These are phyloP conservation scores for Aotearoamyces nothofagi DNA, from an alignment of 2,329 filamentous ascomycete species.

Conservation along the genomic window DNA sequence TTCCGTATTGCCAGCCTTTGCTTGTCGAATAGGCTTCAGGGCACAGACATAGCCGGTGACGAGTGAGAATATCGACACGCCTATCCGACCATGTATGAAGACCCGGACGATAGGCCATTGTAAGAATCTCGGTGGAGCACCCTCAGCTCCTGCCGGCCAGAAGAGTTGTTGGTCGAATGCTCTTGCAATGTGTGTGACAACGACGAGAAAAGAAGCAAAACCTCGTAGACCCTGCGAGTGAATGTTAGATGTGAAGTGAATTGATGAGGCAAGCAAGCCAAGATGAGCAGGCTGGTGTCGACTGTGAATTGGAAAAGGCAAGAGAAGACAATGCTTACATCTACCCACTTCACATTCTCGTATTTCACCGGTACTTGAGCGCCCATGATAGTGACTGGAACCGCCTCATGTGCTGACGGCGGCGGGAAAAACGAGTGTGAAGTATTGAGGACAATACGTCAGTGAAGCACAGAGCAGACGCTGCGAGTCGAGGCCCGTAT, in stretches of 20 bases:
- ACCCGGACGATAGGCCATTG: conserved; percentile 45
- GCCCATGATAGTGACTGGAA: too few species aligned
- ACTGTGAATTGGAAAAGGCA: too few species aligned
- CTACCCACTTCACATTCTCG: conserved; percentile 47
- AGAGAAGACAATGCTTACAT: conserved; percentile 29
- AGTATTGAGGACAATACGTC: too few species aligned
- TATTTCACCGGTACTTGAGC: conserved; percentile 18
- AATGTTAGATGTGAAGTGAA: too few species aligned
- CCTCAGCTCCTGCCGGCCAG: conserved; percentile 27
- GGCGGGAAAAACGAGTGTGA: too few species aligned
- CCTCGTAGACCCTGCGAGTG: conserved; percentile 40
- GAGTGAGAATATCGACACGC: conserved; percentile 51
- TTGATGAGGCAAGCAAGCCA: conserved; percentile 4
- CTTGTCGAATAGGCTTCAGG: conserved; percentile 41
- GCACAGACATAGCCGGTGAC: conserved; percentile 50
- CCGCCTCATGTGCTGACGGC: too few species aligned
- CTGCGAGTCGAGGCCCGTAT: too few species aligned
- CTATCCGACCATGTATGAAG: conserved; percentile 43
- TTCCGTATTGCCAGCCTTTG: conserved; percentile 35
- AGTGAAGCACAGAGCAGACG: too few species aligned
- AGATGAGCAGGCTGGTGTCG: too few species aligned
- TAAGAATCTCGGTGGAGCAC: conserved; percentile 30
- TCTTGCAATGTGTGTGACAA: conserved; percentile 36
- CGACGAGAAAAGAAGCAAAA: conserved; percentile 36
- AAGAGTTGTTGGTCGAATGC: conserved; percentile 36